Evolutionary conservation across 768 basidiomycete species (phyloP), one percentile per base, ranked within the genome.

Genomic region (Russula olivacea): DNA sequence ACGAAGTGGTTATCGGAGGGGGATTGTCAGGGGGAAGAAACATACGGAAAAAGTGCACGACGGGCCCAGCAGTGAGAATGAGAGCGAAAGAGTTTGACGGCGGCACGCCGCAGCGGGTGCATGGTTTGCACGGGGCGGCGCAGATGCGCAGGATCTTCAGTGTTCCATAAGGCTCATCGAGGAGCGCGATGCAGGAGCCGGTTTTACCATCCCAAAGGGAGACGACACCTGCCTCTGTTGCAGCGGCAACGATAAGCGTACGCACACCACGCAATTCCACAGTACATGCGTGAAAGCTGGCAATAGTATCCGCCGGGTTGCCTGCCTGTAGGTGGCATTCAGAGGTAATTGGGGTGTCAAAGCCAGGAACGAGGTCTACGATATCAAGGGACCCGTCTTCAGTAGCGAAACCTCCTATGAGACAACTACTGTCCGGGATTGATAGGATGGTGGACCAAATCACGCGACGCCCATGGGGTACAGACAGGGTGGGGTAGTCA

Each of bases 181-280:
- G 71, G 55, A 84, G 76, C 58, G 79, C 75, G 45, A 91, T 80
- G 63, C 85, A 84, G 66, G 85, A 85, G 12, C 81, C 79, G 7
- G 84, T 84, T n/a, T 74, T 68, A 9, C 78, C 83, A 69, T 92
- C 89, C 91, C 90, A 93, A 14, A 93, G 68, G 0, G 91, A 88
- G 23, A 92, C 77, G 11, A 81, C 76, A 11, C 91, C 90, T 1
- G 81, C 78, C 55, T 84, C 80, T 3, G 89, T 87, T 19, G 83
- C 82, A 14, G 81, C 80, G 45, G 78, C 84, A 17, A 91, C 71
- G 64, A 92, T 77, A 17, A 84, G 71, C 21, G 80, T 81, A 15
- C 73, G 73, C 51, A 72, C 75, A 7, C 82, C 83, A 41, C 78
- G 80, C 55, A 88, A 69, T 57, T 82, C 79, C 53, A 81, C 72